These are phyloP conservation scores for Vitis riparia DNA, from an alignment of 164 flowering plant genomes.

Conservation along the genomic window DNA sequence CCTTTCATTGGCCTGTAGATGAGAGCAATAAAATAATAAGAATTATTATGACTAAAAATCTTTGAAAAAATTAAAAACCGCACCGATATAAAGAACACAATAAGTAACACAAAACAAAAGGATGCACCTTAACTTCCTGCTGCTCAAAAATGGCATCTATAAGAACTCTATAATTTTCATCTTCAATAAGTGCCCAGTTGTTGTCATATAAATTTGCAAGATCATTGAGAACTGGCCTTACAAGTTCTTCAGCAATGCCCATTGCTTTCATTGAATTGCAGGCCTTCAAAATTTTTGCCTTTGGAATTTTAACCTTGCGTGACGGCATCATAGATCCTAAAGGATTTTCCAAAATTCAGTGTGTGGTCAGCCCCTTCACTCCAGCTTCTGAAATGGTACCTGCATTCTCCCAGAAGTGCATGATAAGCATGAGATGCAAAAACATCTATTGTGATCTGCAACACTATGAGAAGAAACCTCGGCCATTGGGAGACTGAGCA, in stretches of 20 bases:
- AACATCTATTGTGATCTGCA: no score
- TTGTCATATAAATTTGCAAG: constrained; percentile 11
- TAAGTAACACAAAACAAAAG: background rate
- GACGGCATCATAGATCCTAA: no score
- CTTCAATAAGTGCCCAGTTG: constrained; percentile 18
- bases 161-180: constrained; percentile 14
- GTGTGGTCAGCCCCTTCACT: no score
- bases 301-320: background rate
- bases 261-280: constrained; percentile 11
- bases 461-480: no score
- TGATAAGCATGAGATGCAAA: no score
- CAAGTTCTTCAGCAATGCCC: constrained; percentile 5
- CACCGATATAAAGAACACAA: background rate
- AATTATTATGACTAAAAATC: background rate
- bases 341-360: no score
- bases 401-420: no score
- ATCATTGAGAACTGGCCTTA: constrained; percentile 9
- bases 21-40: background rate
- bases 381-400: no score
- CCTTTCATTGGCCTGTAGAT: background rate
- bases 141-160: constrained; percentile 12
- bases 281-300: constrained; percentile 3
- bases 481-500: no score
- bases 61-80: background rate
- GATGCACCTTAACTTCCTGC: constrained; percentile 4